Evolutionary conservation across 768 basidiomycete species (phyloP), one percentile per base, ranked within the genome.

Genomic region (Phaeolepiota aurea): DNA sequence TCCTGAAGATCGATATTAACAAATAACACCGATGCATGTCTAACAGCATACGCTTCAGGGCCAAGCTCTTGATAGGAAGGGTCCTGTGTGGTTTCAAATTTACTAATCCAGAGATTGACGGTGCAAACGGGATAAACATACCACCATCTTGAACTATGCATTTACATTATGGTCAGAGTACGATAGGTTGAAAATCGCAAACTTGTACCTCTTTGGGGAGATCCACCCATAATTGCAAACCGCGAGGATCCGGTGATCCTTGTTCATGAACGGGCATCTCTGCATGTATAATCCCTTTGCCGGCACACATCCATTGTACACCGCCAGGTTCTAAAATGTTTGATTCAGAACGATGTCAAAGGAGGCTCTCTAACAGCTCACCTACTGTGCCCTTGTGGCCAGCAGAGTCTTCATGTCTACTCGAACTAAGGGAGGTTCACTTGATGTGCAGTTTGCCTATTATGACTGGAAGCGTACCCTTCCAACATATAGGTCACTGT

Each of bases 281-380:
- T 1, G 84, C 81, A 46, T 88, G 85, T 22, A 87, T 80, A 50
- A 87, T 86, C 36, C 87, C 87, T 52, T 76, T 63, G 42, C 82
- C 84, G 11, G 85, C 85, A 57, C 75, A 80, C 92, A 94, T 94
- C 89, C 92, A 96, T 54, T 97, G 93, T 1, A 96, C 82, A 37
- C 91, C 94, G 3, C 93, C 93, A 35, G 12, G 12, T 28, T 28
- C 23, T 15, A 14, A 46, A 44, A 35, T 18, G 18, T 1, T 11
- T 13, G 1, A 37, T 38, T 3, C 31, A 5, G 21, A 15, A 18
- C 23, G 28, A 15, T n/a, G 4, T 3, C 21, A 21, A n/a, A n/a
- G n/a, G n/a, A n/a, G n/a, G n/a, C n/a, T n/a, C n/a, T n/a, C n/a
- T n/a, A n/a, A n/a, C n/a, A n/a, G n/a, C n/a, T 28, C 31, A 64